Percentiles rank a stretch among this genome's conserved stretches.
phyloP scores from a whole-genome alignment of 2,329 filamentous ascomycete species.

The Colletotrichum somersetense region DNA sequence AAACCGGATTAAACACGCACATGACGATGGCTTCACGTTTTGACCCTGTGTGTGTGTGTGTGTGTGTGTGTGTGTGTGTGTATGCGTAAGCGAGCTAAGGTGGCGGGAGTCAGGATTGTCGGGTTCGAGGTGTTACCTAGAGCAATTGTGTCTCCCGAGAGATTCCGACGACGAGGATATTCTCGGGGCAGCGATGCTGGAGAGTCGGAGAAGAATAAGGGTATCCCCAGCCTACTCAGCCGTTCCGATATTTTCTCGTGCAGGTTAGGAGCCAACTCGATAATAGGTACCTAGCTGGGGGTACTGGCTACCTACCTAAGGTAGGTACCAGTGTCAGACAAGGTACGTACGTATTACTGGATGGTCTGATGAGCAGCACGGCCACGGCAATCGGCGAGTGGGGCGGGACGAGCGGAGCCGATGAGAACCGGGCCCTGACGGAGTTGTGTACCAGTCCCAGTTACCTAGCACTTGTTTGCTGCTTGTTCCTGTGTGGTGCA shows the following conservation, averaged over 20 bases:
- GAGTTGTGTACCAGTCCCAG: slow-evolving; percentile 7
- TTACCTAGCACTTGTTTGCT: neutral
- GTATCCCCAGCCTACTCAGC: slow-evolving; percentile 14
- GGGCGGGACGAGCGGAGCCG: slow-evolving; percentile 21
- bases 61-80: neutral
- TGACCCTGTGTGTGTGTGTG: slow-evolving; percentile 1
- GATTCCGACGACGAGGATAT: slow-evolving; percentile 30
- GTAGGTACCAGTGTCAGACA: neutral
- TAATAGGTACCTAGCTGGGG: neutral
- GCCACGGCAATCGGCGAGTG: slow-evolving; percentile 35
- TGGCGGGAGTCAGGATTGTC: slow-evolving; percentile 9
- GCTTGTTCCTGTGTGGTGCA: slow-evolving; percentile 1
- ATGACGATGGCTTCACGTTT: slow-evolving; percentile 41
- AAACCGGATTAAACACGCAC: slow-evolving; percentile 26
- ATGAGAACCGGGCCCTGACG: slow-evolving; percentile 27
- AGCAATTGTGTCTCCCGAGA: slow-evolving; percentile 13
- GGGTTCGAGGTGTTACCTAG: slow-evolving; percentile 19
- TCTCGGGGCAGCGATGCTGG: slow-evolving; percentile 13
- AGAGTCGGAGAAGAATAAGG: slow-evolving; percentile 18
- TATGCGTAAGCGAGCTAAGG: neutral
- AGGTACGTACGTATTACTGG: neutral
- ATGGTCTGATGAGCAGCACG: neutral
- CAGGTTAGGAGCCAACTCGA: neutral
- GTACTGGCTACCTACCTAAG: too few relatives aligned
- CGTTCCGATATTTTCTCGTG: slow-evolving; percentile 35